phyloP scores from a whole-genome alignment of 805 yeast species.

The Saccharomycopsis fermentans region DNA sequence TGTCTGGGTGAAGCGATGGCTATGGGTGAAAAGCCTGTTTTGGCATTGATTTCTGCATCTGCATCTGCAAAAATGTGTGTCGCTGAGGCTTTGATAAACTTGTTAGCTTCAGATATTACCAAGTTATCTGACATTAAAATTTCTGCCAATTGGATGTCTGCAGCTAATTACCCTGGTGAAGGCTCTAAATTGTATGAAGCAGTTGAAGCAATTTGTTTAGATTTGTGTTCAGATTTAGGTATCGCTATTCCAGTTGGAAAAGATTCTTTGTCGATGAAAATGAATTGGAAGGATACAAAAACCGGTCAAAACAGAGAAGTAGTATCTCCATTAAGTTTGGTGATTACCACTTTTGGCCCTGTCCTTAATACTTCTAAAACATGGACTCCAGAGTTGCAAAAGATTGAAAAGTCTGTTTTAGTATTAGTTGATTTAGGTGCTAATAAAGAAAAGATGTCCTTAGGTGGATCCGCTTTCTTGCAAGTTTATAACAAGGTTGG shows the following conservation, averaged over 20 bases:
- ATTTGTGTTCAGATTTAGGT: slow-evolving; percentile 87
- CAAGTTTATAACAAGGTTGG: slow-evolving; percentile 91
- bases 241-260: slow-evolving; percentile 95
- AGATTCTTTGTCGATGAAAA: slow-evolving; percentile 98
- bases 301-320: slow-evolving; percentile 52
- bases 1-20: slow-evolving; percentile 95
- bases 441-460: slow-evolving; percentile 38
- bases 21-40: slow-evolving; percentile 90
- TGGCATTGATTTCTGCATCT: slow-evolving; percentile 78
- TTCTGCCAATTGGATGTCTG: slow-evolving; percentile 99
- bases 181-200: slow-evolving; percentile 94
- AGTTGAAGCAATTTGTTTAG: slow-evolving; percentile 91
- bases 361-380: slow-evolving; percentile 77
- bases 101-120: slow-evolving; percentile 82
- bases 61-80: slow-evolving; percentile 94
- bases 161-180: slow-evolving; percentile 91
- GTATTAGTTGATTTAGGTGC: slow-evolving; percentile 74
- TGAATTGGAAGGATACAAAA: slow-evolving; percentile 72
- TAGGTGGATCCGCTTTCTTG: slow-evolving; percentile 93
- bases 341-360: slow-evolving; percentile 85
- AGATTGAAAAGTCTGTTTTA: slow-evolving; percentile 45
- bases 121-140: slow-evolving; percentile 66
- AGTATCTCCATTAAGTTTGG: slow-evolving; percentile 87
- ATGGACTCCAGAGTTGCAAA: slow-evolving; percentile 84
- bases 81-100: slow-evolving; percentile 84